Evolutionary conservation across 176 grass and related monocot species (phyloP), one percentile per base, ranked within the genome.

Genomic region (Ananas comosus): DNA sequence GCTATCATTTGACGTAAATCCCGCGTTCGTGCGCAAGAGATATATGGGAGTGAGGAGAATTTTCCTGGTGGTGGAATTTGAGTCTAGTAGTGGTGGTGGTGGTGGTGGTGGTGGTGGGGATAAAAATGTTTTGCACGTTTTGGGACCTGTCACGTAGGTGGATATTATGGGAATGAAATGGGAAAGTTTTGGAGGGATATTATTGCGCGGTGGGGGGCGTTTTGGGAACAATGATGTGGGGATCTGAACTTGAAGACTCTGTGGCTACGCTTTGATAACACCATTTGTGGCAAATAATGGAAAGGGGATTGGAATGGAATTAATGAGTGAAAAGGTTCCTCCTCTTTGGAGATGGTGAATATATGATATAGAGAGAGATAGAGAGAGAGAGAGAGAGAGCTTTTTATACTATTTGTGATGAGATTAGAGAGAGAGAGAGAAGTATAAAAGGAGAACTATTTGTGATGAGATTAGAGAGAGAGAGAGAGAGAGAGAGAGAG

Each of bases 231-330:
- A 2, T 16, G 19, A 48, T n/a, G 21, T 9, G 57, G 49, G 71
- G 52, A 48, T 65, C 73, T 84, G 69, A 85, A 96, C 66, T 85
- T 81, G 80, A 85, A 88, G 80, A 88, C 88, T 77, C 74, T 53
- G 3, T 80, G 52, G 33, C 69, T 77, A 4, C 29, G 24, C 48
- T 77, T 68, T 69, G 86, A 82, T 70, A 71, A 49, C 70, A 76
- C 68, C 80, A 79, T 92, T 75, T 80, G 77, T 70, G 83, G 63
- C 21, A 69, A 69, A 69, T 16, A 14, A 18, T 23, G n/a, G 28
- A 9, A 14, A 71, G 33, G 33, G 33, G 1, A 2, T 27, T 27
- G 25, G 25, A 27, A 27, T 42, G 33, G 33, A 7, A 7, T 5
- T 5, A 42, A 42, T 42, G 33, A 42, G 33, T 42, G 33, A 42